Evolutionary conservation across 768 basidiomycete genomes (phyloP), one percentile per base, ranked within the genome.

Genomic region (Boletus vinaceobasis): DNA sequence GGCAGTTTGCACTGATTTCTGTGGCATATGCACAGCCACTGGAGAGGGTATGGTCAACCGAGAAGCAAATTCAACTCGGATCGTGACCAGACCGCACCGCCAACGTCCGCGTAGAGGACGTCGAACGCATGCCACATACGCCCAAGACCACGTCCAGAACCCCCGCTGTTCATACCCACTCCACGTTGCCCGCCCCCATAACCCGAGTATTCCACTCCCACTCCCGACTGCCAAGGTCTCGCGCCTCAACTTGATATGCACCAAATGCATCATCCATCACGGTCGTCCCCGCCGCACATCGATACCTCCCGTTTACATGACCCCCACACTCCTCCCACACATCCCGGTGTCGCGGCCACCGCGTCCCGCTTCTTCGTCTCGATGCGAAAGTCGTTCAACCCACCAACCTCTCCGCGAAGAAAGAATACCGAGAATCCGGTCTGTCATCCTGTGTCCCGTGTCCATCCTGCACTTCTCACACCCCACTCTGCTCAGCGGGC

Each of bases 301-400:
- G 50, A 65, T 39, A 42, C 55, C 43, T 31, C 50, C 35, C 45
- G 31, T 26, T 10, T 17, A 17, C 4, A 48, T 27, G 14, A 15
- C 19, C 48, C 50, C 8, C 47, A 33, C 14, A 46, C 26, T 35
- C 15, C 56, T 9, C 43, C 42, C 39, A 7, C 57, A 8, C 47
- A 44, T 10, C 57, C 58, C 35, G 50, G 59, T 8, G 57, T 64
- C 47, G 50, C 59, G 19, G 40, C 57, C n/a, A 50, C 63, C 33
- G 64, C 71, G 15, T 72, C 69, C 10, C 65, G 65, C 35, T 63
- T 71, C 42, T 60, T 71, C 27, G 44, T 62, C 21, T 72, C 71
- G 45, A 61, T 71, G 62, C 65, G 69, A 27, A 71, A 50, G 48
- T 62, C 71, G 17, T 62, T 72, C 43, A 60, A 48, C 45, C 57